Conservation (phyloP, 495 filamentous ascomycete genomes). For the Umbilicaria muhlenbergii region DNA sequence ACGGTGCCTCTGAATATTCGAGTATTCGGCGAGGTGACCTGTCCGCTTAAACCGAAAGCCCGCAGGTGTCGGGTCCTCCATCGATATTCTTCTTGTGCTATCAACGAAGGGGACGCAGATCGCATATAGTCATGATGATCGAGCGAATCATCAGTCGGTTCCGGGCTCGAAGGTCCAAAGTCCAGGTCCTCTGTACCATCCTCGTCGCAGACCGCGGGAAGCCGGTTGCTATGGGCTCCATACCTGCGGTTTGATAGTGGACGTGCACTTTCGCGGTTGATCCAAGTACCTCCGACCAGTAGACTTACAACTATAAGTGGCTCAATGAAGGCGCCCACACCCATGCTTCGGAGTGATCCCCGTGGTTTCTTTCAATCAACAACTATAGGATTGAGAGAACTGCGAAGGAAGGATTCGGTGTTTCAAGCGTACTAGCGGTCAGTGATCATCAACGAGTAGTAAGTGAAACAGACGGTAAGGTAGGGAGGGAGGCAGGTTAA, state of each 20-base stretch:
- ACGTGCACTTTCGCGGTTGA: constrained; percentile 28
- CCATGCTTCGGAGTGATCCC: constrained; percentile 20
- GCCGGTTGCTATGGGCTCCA: constrained; percentile 1
- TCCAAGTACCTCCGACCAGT: constrained; percentile 44
- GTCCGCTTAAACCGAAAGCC: constrained; percentile 17
- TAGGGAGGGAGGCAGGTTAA: no score
- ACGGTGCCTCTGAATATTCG: constrained; percentile 33
- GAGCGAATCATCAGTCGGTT: constrained; percentile 20
- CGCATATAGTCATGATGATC: constrained; percentile 4
- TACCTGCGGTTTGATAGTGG: neutral
- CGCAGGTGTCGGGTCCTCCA: constrained; percentile 30
- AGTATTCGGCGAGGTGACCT: constrained; percentile 40
- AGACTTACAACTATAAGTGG: constrained; percentile 37
- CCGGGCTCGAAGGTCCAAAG: constrained; percentile 16
- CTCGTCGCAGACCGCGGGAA: constrained; percentile 6
- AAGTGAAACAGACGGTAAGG: no score
- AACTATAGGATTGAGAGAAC: no score
- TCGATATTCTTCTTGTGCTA: constrained; percentile 13
- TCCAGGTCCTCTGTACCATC: constrained; percentile 19
- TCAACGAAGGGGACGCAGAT: constrained; percentile 17
- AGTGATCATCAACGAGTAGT: no score
- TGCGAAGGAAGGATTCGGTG: no score
- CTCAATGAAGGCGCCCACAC: constrained; percentile 34
- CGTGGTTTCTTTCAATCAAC: no score
- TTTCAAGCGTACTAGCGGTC: no score